Base-by-base conservation (phyloP, 495 filamentous ascomycete species). In the Neurospora sp. region DNA sequence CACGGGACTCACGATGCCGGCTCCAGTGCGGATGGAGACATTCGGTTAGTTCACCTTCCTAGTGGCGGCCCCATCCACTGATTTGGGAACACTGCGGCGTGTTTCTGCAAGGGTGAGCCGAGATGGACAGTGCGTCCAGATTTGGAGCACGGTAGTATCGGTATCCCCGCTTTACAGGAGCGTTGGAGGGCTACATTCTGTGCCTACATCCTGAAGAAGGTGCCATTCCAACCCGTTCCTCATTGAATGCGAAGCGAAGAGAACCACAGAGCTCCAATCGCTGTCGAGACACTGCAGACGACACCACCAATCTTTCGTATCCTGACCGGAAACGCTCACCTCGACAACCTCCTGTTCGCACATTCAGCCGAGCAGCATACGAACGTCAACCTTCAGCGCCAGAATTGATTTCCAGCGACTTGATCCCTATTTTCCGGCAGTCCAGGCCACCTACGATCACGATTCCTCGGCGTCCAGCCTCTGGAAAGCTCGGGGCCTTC, bases 391-490 rank as follows among this genome's bases (percentile, higher is more conserved):
- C 27, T 18, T 65, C 53, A 65, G 31, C 12, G 14, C 22, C 53
- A 59, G 4, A 59, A 22, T 27, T 53, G 35, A 37, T 37, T 37
- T 37, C 35, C 35, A 37, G 71, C 40, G 35, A 14, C 37, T 68
- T 40, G 40, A 40, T n/a, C 61, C 41, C 20, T 61, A 27, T 14
- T 42, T 41, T 59, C 41, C 44, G 41, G 40, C 68, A 45, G 20
- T 40, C 20, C 68, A 41, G 22, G 16, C 68, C 44, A 71, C 72
- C 69, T 69, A 74, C 76, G 65, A 74, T 72, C 48, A 75, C 72
- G 71, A 76, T 77, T 77, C 78, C 80, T 81, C 74, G 79, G 80
- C 80, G 80, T 79, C 80, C 76, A 82, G 80, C 75, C 76, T 78
- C 72, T 71, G 40, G 35, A 37, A 65, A 65, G 14, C 53, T 35